Conservation (phyloP, 805 yeast genomes). For the Yamadazyma endophytica region DNA sequence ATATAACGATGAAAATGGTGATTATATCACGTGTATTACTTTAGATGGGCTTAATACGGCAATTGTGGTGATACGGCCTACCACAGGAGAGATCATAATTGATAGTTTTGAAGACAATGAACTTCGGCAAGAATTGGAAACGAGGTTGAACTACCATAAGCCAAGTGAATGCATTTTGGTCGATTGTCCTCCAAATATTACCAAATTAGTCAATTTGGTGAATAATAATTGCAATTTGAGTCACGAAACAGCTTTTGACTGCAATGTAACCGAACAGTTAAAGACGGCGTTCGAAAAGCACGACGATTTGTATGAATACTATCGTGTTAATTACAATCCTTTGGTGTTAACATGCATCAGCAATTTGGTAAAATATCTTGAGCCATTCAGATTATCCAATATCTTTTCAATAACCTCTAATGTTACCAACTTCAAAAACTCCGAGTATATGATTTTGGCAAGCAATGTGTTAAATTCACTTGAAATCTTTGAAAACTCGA, state of each 20-base stretch:
- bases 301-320: constrained; percentile 19
- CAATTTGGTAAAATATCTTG: constrained; percentile 50
- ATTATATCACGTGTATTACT: constrained; percentile 45
- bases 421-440: constrained; percentile 46
- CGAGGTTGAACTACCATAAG: constrained; percentile 65
- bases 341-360: constrained; percentile 34
- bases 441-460: constrained; percentile 54
- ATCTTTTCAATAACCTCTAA: constrained; percentile 52
- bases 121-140: constrained; percentile 61
- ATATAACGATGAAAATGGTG: constrained; percentile 27
- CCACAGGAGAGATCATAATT: constrained; percentile 70
- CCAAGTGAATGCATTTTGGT: constrained; percentile 70
- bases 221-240: constrained; percentile 6
- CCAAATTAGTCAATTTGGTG: constrained; percentile 14
- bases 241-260: too few relatives aligned
- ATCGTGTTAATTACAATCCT: constrained; percentile 15
- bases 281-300: constrained; percentile 1
- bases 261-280: constrained; percentile 9
- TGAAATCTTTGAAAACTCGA: constrained; percentile 68
- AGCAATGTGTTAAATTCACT: constrained; percentile 64
- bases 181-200: constrained; percentile 9
- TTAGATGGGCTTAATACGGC: constrained; percentile 25
- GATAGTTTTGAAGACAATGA: constrained; percentile 66
- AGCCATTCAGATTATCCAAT: constrained; percentile 57
- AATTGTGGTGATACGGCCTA: constrained; percentile 62